Evolutionary conservation across 306 rosid genomes (phyloP), one percentile per base, ranked within the genome.

Genomic region (Herpetospermum pedunculosum): DNA sequence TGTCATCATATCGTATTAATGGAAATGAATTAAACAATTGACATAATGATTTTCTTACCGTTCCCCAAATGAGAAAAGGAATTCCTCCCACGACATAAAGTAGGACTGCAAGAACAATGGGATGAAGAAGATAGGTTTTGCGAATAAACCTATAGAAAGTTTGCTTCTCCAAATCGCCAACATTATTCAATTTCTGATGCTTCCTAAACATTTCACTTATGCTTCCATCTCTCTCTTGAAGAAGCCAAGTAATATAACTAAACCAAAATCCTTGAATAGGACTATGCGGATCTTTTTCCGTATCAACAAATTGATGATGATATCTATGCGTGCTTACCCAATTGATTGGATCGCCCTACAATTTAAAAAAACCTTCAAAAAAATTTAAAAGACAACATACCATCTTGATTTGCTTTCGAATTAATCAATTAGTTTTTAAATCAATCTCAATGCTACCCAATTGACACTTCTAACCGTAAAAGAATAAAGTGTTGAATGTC

Each of bases 41-140:
- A 21, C 11, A 16, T 6, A 21, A n/a, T 30, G 50, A 2, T 44
- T 1, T 47, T 47, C 63, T 40, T 84, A 92, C 98, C 98, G 88
- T 84, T 83, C 98, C 98, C 96, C 96, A 92, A 6, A 87, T 92
- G 53, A 92, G 53, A 78, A 86, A 92, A 50, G 96, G 95, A 75
- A 88, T 74, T 60, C 98, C 98, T 76, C 96, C 98, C 23, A 83
- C 8, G 13, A 81, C 86, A 84, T 81, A 87, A 18, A 92, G 81
- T 74, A 92, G 78, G 74, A 70, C 81, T 90, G 57, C 57, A 19
- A 50, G 13, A 50, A 26, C 11, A 50, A 50, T 50, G n/a, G 57
- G 57, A 50, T 50, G 96, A 72, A 82, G 49, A 54, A 88, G 62
- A 74, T 90, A 92, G 53, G 89, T 88, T 75, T 65, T 85, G 78